These are phyloP conservation scores for Trametes hirsuta DNA, from an alignment of 1,284 basidiomycete species.

Conservation along the genomic window DNA sequence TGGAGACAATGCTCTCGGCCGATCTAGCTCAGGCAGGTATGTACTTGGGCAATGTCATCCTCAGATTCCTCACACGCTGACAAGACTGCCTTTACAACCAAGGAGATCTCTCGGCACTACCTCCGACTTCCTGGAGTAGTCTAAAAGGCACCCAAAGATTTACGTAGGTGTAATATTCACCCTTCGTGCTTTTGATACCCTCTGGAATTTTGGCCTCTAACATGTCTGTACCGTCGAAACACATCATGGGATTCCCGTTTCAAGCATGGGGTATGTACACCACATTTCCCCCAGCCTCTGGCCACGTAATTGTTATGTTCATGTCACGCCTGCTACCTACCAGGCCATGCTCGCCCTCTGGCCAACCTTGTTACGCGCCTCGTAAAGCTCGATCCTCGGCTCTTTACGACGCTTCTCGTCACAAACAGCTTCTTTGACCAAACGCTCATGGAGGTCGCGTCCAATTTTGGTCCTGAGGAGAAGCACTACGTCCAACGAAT, in stretches of 20 bases:
- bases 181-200: neutral
- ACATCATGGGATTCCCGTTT: slow-evolving; percentile 1
- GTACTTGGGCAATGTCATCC: too few species aligned
- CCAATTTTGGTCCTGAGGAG: neutral
- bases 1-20: too few species aligned
- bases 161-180: neutral
- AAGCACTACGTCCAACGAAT: neutral
- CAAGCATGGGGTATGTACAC: slow-evolving; percentile 4
- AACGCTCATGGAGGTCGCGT: neutral
- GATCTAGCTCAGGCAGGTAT: too few species aligned
- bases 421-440: neutral
- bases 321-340: neutral
- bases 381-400: neutral
- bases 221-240: neutral
- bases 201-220: neutral
- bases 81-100: too few species aligned
- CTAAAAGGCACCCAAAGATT: too few species aligned
- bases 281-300: too few species aligned
- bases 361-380: neutral
- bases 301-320: neutral
- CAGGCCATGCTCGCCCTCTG: slow-evolving; percentile 9
- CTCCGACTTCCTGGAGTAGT: too few species aligned
- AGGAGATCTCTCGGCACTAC: too few species aligned
- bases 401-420: neutral
- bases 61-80: too few species aligned